phyloP scores from a whole-genome alignment of 805 yeast species.

The Starmerella asiatica region DNA sequence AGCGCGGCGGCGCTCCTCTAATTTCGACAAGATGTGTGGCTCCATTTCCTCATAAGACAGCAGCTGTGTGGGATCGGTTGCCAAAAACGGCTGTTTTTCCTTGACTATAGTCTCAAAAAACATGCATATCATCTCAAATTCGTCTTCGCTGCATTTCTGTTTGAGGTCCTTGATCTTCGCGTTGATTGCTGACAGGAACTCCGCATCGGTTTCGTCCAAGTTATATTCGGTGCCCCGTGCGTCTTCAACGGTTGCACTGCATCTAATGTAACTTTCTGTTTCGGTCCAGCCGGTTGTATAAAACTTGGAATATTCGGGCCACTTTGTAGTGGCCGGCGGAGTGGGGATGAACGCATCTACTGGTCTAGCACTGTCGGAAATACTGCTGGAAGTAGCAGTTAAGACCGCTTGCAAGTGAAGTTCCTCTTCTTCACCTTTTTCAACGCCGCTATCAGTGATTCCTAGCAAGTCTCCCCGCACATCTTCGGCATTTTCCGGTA shows the following conservation, averaged over 20 bases:
- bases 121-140: conserved; percentile 68
- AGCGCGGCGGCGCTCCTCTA: conserved; percentile 26
- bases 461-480: conserved; percentile 78
- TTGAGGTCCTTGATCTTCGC: conserved; percentile 14
- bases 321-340: conserved; percentile 77
- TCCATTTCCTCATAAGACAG: conserved; percentile 56
- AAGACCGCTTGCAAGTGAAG: conserved; percentile 88
- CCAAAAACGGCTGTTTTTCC: conserved; percentile 75
- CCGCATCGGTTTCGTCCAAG: conserved; percentile 82
- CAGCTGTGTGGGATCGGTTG: conserved; percentile 72
- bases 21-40: conserved; percentile 29
- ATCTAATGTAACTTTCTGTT: conserved; percentile 72
- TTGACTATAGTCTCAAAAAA: conserved; percentile 59
- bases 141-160: conserved; percentile 53
- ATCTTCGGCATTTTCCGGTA: conserved; percentile 66
- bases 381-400: conserved; percentile 51
- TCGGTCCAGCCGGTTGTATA: conserved; percentile 54
- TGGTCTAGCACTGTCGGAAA: conserved; percentile 33
- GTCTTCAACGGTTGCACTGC: conserved; percentile 93
- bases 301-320: conserved; percentile 63
- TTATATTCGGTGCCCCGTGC: conserved; percentile 73
- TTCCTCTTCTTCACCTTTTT: conserved; percentile 93
- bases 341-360: conserved; percentile 70
- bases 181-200: conserved; percentile 38
- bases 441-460: conserved; percentile 86